Base-by-base conservation (phyloP, 306 rosid species). In the Dryas alaskensis region DNA sequence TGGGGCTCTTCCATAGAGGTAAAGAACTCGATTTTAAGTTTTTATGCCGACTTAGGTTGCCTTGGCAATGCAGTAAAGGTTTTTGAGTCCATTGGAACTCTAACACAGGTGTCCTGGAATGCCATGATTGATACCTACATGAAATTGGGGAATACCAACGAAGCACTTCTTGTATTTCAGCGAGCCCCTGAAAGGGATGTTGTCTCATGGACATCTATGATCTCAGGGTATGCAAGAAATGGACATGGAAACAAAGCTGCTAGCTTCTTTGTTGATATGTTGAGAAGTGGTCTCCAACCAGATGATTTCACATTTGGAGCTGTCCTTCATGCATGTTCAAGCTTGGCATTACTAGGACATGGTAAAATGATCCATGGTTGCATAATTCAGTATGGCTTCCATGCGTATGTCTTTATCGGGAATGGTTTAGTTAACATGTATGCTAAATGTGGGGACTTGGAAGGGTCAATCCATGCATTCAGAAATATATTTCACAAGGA, bases 171-270 rank as follows among this genome's bases (percentile, higher is more conserved):
- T 49, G 96, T 85, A 79, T 92, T 92, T 79, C 90, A 87, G 76
- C 78, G 69, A 69, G 79, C 90, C 14, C 87, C 88, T n/a, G 87
- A 85, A 73, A 85, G 68, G 67, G 87, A 89, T 70, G 44, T 89
- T 54, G 88, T 90, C 79, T 90, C 96, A 46, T 92, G 93, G 98
- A 92, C 98, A 47, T 88, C 87, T 46, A 90, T 90, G 88, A 86
- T 92, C 65, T 78, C 76, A 11, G 96, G 98, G 70, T 85, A 79
- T 78, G 75, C 93, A 16, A 84, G 86, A 82, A 92, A 82, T 65
- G 94, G 89, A 48, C 64, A 77, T 8, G 89, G 92, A 17, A 94
- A 92, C 73, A 83, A 75, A 80, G 98, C 94, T 75, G 50, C 87
- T 19, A 49, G 64, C 65, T 78, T 87, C 82, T 92, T 92, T 47